Evolutionary conservation across 73 alveolate genomes (phyloP), one percentile per base, ranked within the genome.

Genomic region (Tetrahymena elliotti): DNA sequence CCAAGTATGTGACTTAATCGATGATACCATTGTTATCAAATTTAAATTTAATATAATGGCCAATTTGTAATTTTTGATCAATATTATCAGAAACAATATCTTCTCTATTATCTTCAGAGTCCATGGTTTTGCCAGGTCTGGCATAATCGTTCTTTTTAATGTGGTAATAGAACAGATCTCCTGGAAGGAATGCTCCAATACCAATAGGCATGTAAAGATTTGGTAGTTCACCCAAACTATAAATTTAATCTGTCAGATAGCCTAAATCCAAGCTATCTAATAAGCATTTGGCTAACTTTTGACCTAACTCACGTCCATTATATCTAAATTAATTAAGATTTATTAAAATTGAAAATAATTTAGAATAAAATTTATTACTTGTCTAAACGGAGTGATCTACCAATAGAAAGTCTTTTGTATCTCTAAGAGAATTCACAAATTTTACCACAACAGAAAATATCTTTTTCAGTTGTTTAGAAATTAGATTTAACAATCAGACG

Each of bases 401-500:
- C 99, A 95, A 98, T 97, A 83, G 99, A 97, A 24, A 98, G 98
- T 84, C 98, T 97, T 94, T 98, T 98, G 97, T 98, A 99, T 93
- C 99, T 97, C 92, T 99, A 99, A 1, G 99, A 98, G 97, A 99
- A 99, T 95, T 99, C 99, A 95, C 99, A 99, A 33, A 99, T 97
- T 93, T 98, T 94, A 13, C 99, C 99, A 83, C 99, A 99, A 9
- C 99, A 99, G 93, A 98, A 99, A 93, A 99, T 99, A 36, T 98
- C 97, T 33, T 98, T 98, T 95, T 99, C 99, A 83, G 99, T 99
- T 0, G 99, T 99, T 96, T 98, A 97, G 97, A 99, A 99, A 95
- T 98, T 98, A 96, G 98, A 98, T 83, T 98, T 99, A 33, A 99
- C 99, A 82, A 99, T 99, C 12, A 99, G 96, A 96, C 99, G 97